Percentiles rank a stretch among this genome's conserved stretches.
Conservation (phyloP, 345 rosid genomes). For the Eucalyptus dawsonii region DNA sequence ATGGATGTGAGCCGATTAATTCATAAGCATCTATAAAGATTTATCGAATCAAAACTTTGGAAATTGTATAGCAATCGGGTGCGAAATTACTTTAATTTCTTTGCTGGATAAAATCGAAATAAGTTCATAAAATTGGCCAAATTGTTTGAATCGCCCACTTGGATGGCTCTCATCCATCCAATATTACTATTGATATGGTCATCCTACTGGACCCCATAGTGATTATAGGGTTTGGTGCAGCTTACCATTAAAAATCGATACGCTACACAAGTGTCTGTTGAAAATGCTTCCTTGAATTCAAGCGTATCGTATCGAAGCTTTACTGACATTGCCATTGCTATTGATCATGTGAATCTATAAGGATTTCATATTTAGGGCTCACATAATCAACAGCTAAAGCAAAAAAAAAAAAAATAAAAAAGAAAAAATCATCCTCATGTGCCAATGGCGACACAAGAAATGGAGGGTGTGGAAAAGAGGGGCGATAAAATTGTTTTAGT, state of each 20-base stretch:
- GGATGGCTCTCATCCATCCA: not conserved
- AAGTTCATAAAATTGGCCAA: not conserved
- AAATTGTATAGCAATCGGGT: not conserved
- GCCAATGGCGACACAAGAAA: not conserved
- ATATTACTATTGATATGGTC: not conserved
- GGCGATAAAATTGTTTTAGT: not conserved
- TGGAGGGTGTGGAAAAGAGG: not conserved
- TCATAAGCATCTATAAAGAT: not conserved
- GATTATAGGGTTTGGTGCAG: not conserved
- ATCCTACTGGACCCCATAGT: not conserved
- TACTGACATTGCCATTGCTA: not conserved
- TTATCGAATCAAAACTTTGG: not conserved
- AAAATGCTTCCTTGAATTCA: not conserved
- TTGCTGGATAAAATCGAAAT: not conserved
- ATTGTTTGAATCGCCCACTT: not conserved
- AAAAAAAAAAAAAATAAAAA: not conserved
- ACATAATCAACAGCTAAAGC: not conserved
- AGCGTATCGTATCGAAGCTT: not conserved
- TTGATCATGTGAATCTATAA: not conserved
- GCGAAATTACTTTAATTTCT: not conserved
- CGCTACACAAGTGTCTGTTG: accelerated
- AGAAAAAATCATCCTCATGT: not conserved
- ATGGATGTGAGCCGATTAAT: not conserved
- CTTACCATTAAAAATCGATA: not conserved
- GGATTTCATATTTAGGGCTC: not conserved